A percentile compares a stretch with the other conserved stretches of the same genome.
These are phyloP conservation scores for Dryas drummondii DNA, from an alignment of 306 rosid genomes.

Conservation along the genomic window DNA sequence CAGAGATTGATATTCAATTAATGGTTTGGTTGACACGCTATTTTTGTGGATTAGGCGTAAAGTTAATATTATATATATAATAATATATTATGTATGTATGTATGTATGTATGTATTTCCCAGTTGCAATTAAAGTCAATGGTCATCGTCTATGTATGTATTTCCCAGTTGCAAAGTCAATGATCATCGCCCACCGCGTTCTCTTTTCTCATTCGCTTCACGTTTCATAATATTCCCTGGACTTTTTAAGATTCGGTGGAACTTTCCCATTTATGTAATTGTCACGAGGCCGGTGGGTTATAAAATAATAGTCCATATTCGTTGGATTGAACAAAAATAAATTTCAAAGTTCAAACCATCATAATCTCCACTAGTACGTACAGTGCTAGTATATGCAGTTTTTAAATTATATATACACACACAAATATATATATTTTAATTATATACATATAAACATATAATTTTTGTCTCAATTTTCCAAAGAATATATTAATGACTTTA, in stretches of 20 bases:
- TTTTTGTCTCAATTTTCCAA: too few relatives aligned
- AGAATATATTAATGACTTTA: too few relatives aligned
- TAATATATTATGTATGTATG: too few relatives aligned
- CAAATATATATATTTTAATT: too few relatives aligned
- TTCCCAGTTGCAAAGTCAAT: constrained; percentile 1
- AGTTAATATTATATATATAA: neutral
- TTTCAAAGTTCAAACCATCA: neutral
- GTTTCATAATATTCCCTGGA: neutral
- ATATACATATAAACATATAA: too few relatives aligned
- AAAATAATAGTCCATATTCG: neutral
- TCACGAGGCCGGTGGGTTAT: neutral
- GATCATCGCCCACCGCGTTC: neutral
- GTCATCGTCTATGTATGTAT: neutral
- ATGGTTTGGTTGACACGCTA: constrained; percentile 5
- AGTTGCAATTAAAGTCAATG: neutral
- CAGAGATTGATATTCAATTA: neutral
- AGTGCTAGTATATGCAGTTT: too few relatives aligned
- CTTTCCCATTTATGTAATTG: neutral
- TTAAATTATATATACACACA: too few relatives aligned
- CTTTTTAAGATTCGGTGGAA: neutral
- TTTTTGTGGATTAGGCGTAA: neutral
- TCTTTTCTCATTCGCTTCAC: neutral
- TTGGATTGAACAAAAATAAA: neutral
- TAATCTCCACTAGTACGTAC: neutral
- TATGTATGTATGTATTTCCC: too few relatives aligned